Conservation (phyloP, 768 basidiomycete species). For the Pleurotus tuber-regium region DNA sequence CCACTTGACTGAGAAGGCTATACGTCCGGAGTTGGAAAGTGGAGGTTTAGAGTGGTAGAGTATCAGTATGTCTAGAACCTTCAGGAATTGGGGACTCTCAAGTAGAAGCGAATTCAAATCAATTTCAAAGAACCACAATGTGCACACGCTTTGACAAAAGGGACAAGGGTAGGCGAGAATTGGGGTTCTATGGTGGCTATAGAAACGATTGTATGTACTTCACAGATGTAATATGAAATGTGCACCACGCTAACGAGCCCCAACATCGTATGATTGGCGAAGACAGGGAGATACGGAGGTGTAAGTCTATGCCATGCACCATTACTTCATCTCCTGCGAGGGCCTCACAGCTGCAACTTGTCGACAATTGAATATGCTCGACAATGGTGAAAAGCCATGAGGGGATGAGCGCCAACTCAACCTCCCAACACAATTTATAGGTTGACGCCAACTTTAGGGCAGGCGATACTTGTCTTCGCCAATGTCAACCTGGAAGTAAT, state of each 20-base stretch:
- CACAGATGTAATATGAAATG: slow-evolving; percentile 39
- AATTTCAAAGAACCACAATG: too few species aligned
- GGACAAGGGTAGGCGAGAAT: background rate
- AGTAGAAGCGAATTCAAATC: too few species aligned
- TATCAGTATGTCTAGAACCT: slow-evolving; percentile 1
- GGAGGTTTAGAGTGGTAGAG: slow-evolving; percentile 1
- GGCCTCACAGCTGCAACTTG: slow-evolving; percentile 44
- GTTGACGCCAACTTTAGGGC: slow-evolving; percentile 19
- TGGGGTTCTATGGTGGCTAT: slow-evolving; percentile 10
- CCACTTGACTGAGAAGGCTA: slow-evolving; percentile 6
- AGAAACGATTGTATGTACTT: slow-evolving; percentile 7
- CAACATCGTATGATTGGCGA: slow-evolving; percentile 46
- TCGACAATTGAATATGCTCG: slow-evolving; percentile 36
- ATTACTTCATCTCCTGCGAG: slow-evolving; percentile 91
- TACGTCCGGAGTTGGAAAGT: slow-evolving; percentile 31
- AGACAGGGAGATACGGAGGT: slow-evolving; percentile 86
- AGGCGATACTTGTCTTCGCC: too few species aligned
- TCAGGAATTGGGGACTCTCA: background rate
- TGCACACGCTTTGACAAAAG: too few species aligned
- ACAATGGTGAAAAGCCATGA: slow-evolving; percentile 37
- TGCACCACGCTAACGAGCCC: slow-evolving; percentile 88
- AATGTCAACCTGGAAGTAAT: too few species aligned
- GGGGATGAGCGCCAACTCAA: slow-evolving; percentile 34
- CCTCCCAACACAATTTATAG: slow-evolving; percentile 11
- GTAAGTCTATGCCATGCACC: slow-evolving; percentile 85